These are phyloP conservation scores for Teratosphaeria destructans DNA, from an alignment of 2,329 filamentous ascomycete genomes.

Conservation along the genomic window DNA sequence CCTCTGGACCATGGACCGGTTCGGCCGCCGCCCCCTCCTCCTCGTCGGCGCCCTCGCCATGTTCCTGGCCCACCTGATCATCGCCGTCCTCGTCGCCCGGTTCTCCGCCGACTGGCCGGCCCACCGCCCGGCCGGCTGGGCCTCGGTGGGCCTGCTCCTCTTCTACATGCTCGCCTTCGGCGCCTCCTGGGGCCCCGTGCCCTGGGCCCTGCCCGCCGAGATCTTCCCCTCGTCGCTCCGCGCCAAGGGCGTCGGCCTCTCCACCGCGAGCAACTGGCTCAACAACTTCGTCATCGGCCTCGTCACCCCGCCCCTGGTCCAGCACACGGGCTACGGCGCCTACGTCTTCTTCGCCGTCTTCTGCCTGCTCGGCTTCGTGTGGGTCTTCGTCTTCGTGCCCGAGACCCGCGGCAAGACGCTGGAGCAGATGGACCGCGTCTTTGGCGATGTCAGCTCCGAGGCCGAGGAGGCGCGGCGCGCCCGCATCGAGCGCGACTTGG, in stretches of 20 bases:
- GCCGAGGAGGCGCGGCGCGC: constrained; percentile 17
- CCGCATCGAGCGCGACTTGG: constrained; percentile 11
- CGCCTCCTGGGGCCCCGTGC: constrained; percentile 36
- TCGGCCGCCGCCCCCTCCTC: constrained; percentile 31
- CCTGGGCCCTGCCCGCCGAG: constrained; percentile 36
- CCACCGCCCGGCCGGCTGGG: constrained; percentile 39
- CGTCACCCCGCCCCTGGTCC: constrained; percentile 22
- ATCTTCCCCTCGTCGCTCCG: constrained; percentile 53
- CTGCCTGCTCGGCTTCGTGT: constrained; percentile 40
- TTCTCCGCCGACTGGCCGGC: constrained; percentile 35
- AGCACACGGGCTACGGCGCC: constrained; percentile 46
- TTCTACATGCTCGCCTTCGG: constrained; percentile 28
- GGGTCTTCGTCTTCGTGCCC: constrained; percentile 45
- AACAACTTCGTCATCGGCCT: constrained; percentile 50
- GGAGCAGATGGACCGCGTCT: constrained; percentile 21
- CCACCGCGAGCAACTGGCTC: constrained; percentile 37
- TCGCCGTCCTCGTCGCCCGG: constrained; percentile 44
- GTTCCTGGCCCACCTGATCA: constrained; percentile 38
- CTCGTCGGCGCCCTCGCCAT: constrained; percentile 37
- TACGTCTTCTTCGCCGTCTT: constrained; percentile 53
- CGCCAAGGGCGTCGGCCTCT: constrained; percentile 52
- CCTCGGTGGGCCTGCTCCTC: constrained; percentile 19
- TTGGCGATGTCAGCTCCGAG: constrained; percentile 15
- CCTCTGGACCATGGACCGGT: constrained; percentile 35
- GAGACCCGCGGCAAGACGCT: constrained; percentile 43